Percentiles rank a stretch among this genome's conserved stretches.
phyloP scores from a whole-genome alignment of 2,329 filamentous ascomycete species.

The Ceratocystis ficicola region DNA sequence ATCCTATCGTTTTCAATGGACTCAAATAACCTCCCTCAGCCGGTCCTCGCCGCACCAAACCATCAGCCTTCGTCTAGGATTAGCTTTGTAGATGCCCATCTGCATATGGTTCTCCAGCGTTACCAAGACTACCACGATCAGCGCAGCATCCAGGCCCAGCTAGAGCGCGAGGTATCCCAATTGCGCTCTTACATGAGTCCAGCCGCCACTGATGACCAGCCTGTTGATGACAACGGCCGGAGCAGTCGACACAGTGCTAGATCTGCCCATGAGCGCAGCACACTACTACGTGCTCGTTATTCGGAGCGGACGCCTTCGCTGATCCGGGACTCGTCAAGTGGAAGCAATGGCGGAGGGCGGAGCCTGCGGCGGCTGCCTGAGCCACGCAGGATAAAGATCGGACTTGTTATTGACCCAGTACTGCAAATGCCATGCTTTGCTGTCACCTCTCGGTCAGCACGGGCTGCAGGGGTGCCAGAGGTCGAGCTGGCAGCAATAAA shows the following conservation, averaged over 20 bases:
- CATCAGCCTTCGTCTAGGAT: not conserved
- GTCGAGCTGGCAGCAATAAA: conserved; percentile 18
- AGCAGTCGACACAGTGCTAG: not conserved
- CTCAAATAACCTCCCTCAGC: conserved; percentile 3
- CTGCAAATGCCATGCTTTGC: conserved; percentile 19
- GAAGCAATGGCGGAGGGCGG: not conserved
- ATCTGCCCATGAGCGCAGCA: conserved; percentile 3
- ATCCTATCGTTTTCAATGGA: conserved; percentile 1
- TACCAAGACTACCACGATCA: conserved; percentile 21
- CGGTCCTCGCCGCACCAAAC: not conserved
- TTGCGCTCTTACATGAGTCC: conserved; percentile 8
- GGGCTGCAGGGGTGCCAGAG: conserved; percentile 13
- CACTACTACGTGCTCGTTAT: conserved; percentile 9
- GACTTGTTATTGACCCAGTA: conserved; percentile 15
- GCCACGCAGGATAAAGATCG: conserved; percentile 9
- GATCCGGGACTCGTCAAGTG: conserved; percentile 6
- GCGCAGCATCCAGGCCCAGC: conserved; percentile 4
- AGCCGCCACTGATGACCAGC: not conserved
- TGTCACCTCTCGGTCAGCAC: conserved; percentile 10
- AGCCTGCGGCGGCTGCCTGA: conserved; percentile 2
- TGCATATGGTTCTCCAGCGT: conserved; percentile 18
- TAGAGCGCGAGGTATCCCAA: conserved; percentile 16
- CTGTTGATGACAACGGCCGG: not conserved
- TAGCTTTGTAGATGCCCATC: conserved; percentile 10
- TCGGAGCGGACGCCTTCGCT: conserved; percentile 15